A percentile compares a stretch with the other conserved stretches of the same genome.
phyloP scores from a whole-genome alignment of 768 basidiomycete species.

The Hypholoma sublateritium region DNA sequence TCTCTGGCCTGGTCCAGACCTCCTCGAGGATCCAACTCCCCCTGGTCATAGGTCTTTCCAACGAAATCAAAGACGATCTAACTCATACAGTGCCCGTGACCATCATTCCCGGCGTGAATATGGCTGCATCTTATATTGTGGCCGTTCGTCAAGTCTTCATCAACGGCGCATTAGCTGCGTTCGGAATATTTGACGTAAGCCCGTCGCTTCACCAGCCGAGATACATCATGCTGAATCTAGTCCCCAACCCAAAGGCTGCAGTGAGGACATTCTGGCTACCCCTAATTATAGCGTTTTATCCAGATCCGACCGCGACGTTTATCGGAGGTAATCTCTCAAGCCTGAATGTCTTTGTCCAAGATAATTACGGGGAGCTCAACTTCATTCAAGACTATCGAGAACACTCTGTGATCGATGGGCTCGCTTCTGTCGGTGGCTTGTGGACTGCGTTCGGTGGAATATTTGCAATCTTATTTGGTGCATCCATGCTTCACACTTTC shows the following conservation, averaged over 20 bases:
- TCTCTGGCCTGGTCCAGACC: background rate
- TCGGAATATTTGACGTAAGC: background rate
- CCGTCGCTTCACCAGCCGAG: background rate
- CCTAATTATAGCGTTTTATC: background rate
- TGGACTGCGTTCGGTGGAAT: slow-evolving; percentile 19
- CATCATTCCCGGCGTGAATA: background rate
- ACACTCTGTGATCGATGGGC: slow-evolving; percentile 17
- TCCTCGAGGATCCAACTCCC: background rate
- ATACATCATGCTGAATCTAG: background rate
- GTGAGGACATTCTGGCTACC: background rate
- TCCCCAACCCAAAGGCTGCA: background rate
- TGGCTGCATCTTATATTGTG: background rate
- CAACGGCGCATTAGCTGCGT: background rate
- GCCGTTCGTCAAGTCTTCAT: background rate
- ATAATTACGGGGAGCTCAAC: background rate
- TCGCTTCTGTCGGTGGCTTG: slow-evolving; percentile 22
- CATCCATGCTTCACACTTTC: slow-evolving; percentile 13
- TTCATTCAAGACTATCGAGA: slow-evolving; percentile 19
- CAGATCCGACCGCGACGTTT: background rate
- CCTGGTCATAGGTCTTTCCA: background rate
- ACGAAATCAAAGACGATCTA: background rate
- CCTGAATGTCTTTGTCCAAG: background rate
- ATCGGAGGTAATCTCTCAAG: background rate
- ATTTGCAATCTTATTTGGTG: slow-evolving; percentile 22
- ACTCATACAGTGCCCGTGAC: background rate